A percentile compares a stretch with the other conserved stretches of the same genome.
These are phyloP conservation scores for Seiridium cupressi DNA, from an alignment of 2,329 filamentous ascomycete genomes.

Conservation along the genomic window DNA sequence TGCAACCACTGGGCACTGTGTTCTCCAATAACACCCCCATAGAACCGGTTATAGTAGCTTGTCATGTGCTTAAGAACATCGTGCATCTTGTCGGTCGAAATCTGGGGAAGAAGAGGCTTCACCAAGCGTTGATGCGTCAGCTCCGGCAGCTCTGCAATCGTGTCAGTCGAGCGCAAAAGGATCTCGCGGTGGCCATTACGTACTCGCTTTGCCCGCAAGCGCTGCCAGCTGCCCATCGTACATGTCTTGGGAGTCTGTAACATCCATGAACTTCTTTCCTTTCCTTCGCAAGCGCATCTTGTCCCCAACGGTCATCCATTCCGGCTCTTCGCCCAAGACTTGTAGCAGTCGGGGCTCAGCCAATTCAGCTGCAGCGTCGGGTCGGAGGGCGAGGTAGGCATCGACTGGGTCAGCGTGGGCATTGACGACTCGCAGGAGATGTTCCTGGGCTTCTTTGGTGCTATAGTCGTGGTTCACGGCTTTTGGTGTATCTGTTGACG, in stretches of 20 bases:
- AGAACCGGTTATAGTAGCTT: conserved; percentile 60
- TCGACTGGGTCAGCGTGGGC: conserved; percentile 18
- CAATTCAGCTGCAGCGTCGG: conserved; percentile 14
- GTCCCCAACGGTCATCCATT: conserved; percentile 66
- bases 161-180: no score
- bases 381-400: conserved; percentile 16
- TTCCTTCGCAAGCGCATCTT: conserved; percentile 68
- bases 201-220: conserved; percentile 28
- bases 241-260: conserved; percentile 61
- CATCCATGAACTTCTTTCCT: conserved; percentile 71
- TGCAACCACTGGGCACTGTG: conserved; percentile 32
- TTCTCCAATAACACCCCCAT: conserved; percentile 32
- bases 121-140: conserved; percentile 52
- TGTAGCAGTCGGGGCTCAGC: conserved; percentile 57
- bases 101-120: conserved; percentile 51
- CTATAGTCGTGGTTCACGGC: neutral
- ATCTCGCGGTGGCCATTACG: neutral
- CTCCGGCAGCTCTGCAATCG: conserved; percentile 28
- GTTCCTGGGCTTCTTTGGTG: neutral
- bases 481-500: neutral
- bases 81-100: conserved; percentile 64
- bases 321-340: conserved; percentile 53
- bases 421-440: conserved; percentile 10
- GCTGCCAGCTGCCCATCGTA: conserved; percentile 22
- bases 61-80: conserved; percentile 62